phyloP scores from a whole-genome alignment of 176 grass and related monocot species.

The Oryza meyeriana region DNA sequence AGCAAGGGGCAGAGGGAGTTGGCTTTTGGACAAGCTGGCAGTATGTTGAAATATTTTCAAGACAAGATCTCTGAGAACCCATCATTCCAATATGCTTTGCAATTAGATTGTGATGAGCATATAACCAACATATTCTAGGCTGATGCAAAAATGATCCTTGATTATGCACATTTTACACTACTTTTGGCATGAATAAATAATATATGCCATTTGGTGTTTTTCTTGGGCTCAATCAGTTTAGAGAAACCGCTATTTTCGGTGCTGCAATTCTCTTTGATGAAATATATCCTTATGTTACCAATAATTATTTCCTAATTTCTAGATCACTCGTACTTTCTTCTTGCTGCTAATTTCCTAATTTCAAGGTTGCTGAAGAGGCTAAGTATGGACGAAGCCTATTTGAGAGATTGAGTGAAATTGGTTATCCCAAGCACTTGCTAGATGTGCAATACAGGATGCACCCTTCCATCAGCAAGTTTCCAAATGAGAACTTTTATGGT shows the following conservation, averaged over 20 bases:
- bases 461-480: constrained; percentile 42
- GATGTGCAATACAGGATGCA: constrained; percentile 62
- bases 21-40: too few species aligned
- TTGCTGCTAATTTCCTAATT: constrained; percentile 19
- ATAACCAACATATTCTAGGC: too few species aligned
- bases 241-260: neutral
- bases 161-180: neutral
- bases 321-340: neutral
- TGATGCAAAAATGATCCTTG: too few species aligned
- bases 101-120: too few species aligned
- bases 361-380: constrained; percentile 29
- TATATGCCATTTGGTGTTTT: neutral
- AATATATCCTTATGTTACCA: neutral
- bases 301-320: neutral
- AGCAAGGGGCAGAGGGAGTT: too few species aligned
- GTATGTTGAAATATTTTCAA: too few species aligned
- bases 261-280: neutral
- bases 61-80: too few species aligned
- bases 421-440: constrained; percentile 28
- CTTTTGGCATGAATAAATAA: neutral
- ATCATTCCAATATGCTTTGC: too few species aligned
- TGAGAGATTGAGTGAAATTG: constrained; percentile 33
- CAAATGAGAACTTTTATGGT: constrained; percentile 35
- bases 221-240: neutral
- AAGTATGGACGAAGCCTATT: constrained; percentile 42